A percentile compares a stretch with the other conserved stretches of the same genome.
These are phyloP conservation scores for Fusarium staphyleae DNA, from an alignment of 2,329 filamentous ascomycete genomes.

Conservation along the genomic window DNA sequence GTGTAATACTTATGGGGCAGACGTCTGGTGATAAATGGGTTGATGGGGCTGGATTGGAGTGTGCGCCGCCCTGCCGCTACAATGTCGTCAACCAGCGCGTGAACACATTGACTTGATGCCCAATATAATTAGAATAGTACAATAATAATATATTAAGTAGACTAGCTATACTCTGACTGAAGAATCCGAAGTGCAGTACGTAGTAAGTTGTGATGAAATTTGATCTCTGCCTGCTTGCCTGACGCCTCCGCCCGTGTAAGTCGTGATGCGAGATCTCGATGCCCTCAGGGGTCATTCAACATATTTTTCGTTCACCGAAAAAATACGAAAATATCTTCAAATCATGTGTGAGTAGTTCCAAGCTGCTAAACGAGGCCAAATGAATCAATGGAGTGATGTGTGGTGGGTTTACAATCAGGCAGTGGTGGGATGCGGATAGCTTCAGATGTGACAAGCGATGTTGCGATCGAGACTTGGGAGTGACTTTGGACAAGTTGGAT, in stretches of 20 bases:
- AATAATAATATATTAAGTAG: neutral
- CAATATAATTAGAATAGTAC: neutral
- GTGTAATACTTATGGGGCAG: neutral
- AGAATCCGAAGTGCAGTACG: neutral
- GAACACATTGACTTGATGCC: neutral
- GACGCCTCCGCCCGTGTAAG: conserved; percentile 42
- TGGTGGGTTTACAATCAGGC: conserved; percentile 30
- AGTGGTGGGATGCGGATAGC: conserved; percentile 45
- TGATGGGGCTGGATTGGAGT: neutral
- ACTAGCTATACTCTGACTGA: neutral
- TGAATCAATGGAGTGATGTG: conserved; percentile 20
- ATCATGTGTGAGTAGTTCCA: neutral
- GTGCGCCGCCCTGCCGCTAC: neutral
- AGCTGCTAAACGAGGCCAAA: neutral
- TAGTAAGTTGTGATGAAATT: neutral
- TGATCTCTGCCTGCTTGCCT: conserved; percentile 12
- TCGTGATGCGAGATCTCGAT: conserved; percentile 29
- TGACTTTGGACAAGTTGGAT: conserved; percentile 40
- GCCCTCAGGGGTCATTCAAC: conserved; percentile 1
- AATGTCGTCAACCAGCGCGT: neutral
- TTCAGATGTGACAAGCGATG: conserved; percentile 41
- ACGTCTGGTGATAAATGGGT: neutral
- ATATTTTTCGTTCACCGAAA: conserved; percentile 11
- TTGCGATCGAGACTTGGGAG: conserved; percentile 33
- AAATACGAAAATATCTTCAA: conserved; percentile 27